phyloP scores from a whole-genome alignment of 495 filamentous ascomycete genomes.

The Podospora didyma region DNA sequence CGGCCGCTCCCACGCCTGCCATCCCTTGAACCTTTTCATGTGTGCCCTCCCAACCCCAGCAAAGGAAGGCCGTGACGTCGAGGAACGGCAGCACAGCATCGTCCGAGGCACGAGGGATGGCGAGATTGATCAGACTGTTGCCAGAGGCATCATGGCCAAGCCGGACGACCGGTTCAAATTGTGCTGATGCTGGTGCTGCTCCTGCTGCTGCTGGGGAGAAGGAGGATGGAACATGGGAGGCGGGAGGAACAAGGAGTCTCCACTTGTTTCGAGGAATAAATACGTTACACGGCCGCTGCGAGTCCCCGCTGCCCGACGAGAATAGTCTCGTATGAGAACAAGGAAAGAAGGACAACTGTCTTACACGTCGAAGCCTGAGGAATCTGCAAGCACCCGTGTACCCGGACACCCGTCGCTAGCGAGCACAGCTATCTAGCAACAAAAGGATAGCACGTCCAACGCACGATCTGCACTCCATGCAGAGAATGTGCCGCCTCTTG shows the following conservation, averaged over 20 bases:
- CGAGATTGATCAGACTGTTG: slow-evolving; percentile 9
- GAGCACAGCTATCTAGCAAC: not conserved
- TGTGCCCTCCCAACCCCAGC: not conserved
- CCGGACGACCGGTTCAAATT: not conserved
- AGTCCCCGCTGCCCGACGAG: slow-evolving; percentile 30
- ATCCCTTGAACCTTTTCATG: too few species aligned
- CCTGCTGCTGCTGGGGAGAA: not conserved
- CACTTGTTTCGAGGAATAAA: slow-evolving; percentile 5
- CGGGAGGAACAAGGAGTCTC: not conserved
- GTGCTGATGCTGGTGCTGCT: not conserved
- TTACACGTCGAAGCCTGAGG: slow-evolving; percentile 12
- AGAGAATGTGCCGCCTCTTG: not conserved
- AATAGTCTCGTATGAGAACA: slow-evolving; percentile 30
- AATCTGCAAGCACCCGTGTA: slow-evolving; percentile 17
- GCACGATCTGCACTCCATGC: too few species aligned
- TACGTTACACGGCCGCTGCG: slow-evolving; percentile 24
- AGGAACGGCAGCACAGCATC: slow-evolving; percentile 20
- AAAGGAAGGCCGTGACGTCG: slow-evolving; percentile 6
- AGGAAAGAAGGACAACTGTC: slow-evolving; percentile 11
- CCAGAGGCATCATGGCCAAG: not conserved
- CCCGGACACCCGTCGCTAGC: not conserved
- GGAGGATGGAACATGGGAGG: not conserved
- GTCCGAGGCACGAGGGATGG: slow-evolving; percentile 11
- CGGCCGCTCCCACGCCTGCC: not conserved
- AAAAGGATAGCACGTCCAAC: not conserved